Evolutionary conservation across 1,284 basidiomycete genomes (phyloP).

Genomic region (Rhizopogon parksii): DNA sequence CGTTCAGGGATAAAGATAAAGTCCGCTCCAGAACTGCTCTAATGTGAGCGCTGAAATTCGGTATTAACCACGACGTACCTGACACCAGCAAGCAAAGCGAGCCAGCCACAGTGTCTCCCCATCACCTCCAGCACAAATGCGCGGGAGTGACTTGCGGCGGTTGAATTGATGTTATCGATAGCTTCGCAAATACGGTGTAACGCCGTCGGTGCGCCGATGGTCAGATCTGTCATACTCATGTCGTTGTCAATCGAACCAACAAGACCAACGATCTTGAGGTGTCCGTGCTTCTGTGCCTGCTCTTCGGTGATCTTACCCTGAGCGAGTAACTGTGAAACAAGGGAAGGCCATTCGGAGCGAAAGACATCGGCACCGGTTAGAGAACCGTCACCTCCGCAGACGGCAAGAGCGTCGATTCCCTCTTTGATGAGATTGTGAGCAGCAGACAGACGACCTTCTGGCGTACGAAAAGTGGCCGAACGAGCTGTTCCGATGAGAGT

Average conservation of each 20-base stretch:
- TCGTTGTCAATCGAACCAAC: slow-evolving; percentile 99
- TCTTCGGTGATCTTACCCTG: slow-evolving; percentile 73
- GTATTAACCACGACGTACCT: slow-evolving; percentile 45
- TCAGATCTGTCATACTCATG: slow-evolving; percentile 96
- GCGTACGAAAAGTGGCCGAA: slow-evolving; percentile 80
- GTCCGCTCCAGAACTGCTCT: slow-evolving; percentile 80
- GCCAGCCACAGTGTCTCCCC: slow-evolving; percentile 98
- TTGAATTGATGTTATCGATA: slow-evolving; percentile 97
- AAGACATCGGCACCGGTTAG: slow-evolving; percentile 95
- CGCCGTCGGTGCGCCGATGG: slow-evolving; percentile 94
- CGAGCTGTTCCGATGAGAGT: slow-evolving; percentile 96
- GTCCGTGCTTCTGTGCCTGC: slow-evolving; percentile 65
- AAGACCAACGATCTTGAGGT: slow-evolving; percentile 94
- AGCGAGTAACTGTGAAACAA: slow-evolving; percentile 64
- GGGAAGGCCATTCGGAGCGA: slow-evolving; percentile 86
- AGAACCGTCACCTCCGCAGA: slow-evolving; percentile 96
- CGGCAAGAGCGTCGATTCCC: slow-evolving; percentile 94
- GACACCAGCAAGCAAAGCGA: slow-evolving; percentile 89
- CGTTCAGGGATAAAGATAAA: slow-evolving; percentile 96
- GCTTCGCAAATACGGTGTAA: slow-evolving; percentile 95
- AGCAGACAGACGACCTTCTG: slow-evolving; percentile 81
- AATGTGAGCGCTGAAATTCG: slow-evolving; percentile 9
- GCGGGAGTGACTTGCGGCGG: slow-evolving; percentile 90
- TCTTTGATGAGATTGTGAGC: slow-evolving; percentile 90
- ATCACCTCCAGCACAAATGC: slow-evolving; percentile 99